Base-by-base conservation (phyloP, 768 basidiomycete genomes). In the Pleurotus pulmonarius region DNA sequence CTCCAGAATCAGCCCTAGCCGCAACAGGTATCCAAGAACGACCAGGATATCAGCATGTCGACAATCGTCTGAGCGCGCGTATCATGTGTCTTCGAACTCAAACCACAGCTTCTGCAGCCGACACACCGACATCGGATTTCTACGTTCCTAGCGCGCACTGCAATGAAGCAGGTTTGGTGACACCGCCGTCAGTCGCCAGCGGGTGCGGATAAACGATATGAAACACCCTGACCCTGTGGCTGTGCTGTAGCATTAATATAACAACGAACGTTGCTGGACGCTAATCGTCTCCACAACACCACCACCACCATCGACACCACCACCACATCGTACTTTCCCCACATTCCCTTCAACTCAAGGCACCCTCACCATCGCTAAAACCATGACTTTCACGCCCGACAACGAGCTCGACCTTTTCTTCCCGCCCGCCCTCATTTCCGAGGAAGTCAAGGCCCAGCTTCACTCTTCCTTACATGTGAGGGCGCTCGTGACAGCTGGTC, bases 351-450 rank as follows among this genome's bases (percentile, higher is more conserved):
- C 20, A 29, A 16, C n/a, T 29, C 6, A 53, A n/a, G 22, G 20
- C 51, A 37, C 2, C 51, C 2, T 11, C 25, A 41, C 16, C 34
- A 24, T 24, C 39, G 6, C 51, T 38, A 29, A 16, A 9, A 34
- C 26, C 26, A n/a, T 34, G 15, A 25, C 20, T 34, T 79, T 86
- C 73, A 86, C 84, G 3, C 77, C 85, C 40, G 86, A 92, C 69
- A 70, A 69, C 41, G 61, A 74, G 40, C 86, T 94, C 63, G 87
- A 94, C 65, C 83, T 96, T 51, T 75, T 92, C 60, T 95, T 95
- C 72, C 73, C 87, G 25, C 73, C 84, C 29, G 80, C 81, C 52
- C 76, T 90, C 69, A 88, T 96, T 62, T 85, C 92, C 0, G 58
- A 65, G 1, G 80, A 86, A 25, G 82, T 94, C 61, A 77, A 76